A percentile compares a stretch with the other conserved stretches of the same genome.
Conservation (phyloP, 2,329 filamentous ascomycete species). For the Atkinsonella hypoxylon region DNA sequence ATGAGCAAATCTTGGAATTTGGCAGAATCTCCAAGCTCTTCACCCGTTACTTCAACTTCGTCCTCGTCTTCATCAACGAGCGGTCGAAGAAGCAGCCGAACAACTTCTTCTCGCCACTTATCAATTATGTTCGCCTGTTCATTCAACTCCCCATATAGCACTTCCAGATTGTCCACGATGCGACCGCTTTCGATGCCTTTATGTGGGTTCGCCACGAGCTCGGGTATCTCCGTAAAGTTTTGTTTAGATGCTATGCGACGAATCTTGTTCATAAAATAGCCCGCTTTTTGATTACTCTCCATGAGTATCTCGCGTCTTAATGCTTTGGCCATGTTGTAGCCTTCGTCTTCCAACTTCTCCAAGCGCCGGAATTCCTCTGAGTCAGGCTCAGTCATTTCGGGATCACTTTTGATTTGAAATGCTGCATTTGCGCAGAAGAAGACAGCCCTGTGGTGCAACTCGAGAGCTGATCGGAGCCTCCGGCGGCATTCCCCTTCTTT, state of each 20-base stretch:
- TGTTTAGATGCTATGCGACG: slow-evolving; percentile 37
- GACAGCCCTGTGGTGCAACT: slow-evolving; percentile 67
- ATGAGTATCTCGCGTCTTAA: slow-evolving; percentile 70
- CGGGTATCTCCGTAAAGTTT: slow-evolving; percentile 50
- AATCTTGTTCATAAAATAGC: slow-evolving; percentile 49
- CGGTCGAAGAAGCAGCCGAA: slow-evolving; percentile 58
- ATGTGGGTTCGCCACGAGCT: slow-evolving; percentile 35
- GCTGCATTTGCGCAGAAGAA: slow-evolving; percentile 80
- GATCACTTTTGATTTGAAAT: slow-evolving; percentile 70
- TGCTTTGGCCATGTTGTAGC: slow-evolving; percentile 67
- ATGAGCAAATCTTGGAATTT: slow-evolving; percentile 82
- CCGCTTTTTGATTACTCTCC: slow-evolving; percentile 28
- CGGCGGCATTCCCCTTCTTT: slow-evolving; percentile 48
- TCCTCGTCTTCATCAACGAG: slow-evolving; percentile 70
- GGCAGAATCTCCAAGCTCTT: slow-evolving; percentile 82
- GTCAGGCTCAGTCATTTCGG: slow-evolving; percentile 48
- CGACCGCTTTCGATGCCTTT: slow-evolving; percentile 62
- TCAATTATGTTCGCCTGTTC: slow-evolving; percentile 59
- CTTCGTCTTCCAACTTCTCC: slow-evolving; percentile 57
- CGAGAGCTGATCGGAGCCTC: slow-evolving; percentile 57
- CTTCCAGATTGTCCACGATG: slow-evolving; percentile 53
- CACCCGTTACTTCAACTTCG: slow-evolving; percentile 61
- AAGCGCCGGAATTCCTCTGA: slow-evolving; percentile 54
- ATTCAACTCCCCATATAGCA: slow-evolving; percentile 55
- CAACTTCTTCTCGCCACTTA: slow-evolving; percentile 62